Evolutionary conservation across 371 early-diverging fungal species (phyloP).

Genomic region (Encephalitozoon cuniculi): DNA sequence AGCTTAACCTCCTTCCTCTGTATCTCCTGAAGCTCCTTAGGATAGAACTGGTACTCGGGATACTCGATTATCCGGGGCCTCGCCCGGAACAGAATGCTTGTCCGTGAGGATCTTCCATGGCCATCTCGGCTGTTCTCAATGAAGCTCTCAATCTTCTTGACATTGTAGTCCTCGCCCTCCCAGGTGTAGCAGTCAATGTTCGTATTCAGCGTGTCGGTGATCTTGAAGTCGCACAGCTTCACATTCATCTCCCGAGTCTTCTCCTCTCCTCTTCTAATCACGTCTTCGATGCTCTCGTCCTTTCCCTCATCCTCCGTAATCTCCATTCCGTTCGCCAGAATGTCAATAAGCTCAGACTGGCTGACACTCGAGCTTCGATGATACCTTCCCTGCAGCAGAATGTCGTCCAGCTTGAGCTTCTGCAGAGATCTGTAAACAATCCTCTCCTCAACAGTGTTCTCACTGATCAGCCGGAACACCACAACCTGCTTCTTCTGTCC

Average conservation of each 20-base stretch:
- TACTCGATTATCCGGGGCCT: slow-evolving; percentile 41
- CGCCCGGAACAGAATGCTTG: slow-evolving; percentile 13
- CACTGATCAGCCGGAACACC: slow-evolving; percentile 85
- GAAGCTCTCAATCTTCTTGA: slow-evolving; percentile 33
- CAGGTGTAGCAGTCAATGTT: slow-evolving; percentile 71
- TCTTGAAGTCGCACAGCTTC: slow-evolving; percentile 73
- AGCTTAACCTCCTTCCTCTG: slow-evolving; percentile 68
- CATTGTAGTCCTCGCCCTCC: slow-evolving; percentile 85
- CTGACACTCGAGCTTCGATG: slow-evolving; percentile 61
- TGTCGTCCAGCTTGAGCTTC: slow-evolving; percentile 87
- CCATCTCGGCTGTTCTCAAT: slow-evolving; percentile 1
- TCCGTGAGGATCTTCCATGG: slow-evolving; percentile 23
- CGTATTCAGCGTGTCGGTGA: slow-evolving; percentile 66
- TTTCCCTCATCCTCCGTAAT: slow-evolving; percentile 72
- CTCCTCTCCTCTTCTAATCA: slow-evolving; percentile 73
- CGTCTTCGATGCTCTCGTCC: slow-evolving; percentile 74
- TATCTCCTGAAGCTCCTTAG: slow-evolving; percentile 68
- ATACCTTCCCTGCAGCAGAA: slow-evolving; percentile 83
- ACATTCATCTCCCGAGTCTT: slow-evolving; percentile 75
- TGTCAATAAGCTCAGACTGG: slow-evolving; percentile 61
- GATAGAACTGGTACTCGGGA: slow-evolving; percentile 83
- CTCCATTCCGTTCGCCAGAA: slow-evolving; percentile 69
- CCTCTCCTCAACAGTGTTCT: slow-evolving; percentile 71
- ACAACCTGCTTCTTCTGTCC: slow-evolving; percentile 99
- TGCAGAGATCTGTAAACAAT: slow-evolving; percentile 84